phyloP scores from a whole-genome alignment of 345 rosid genomes.

The Erucastrum elatum region DNA sequence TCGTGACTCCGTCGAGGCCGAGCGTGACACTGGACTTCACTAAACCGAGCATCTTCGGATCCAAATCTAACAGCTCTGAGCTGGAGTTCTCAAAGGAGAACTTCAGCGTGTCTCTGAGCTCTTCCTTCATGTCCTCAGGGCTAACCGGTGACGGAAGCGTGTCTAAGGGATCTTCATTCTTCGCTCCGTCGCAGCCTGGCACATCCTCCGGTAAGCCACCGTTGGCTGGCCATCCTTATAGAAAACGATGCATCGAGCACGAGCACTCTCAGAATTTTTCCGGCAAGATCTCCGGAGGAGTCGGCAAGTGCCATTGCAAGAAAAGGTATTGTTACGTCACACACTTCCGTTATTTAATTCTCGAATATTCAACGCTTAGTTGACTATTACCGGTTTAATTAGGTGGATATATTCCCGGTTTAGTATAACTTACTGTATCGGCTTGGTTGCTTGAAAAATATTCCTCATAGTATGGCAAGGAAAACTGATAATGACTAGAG shows the following conservation, averaged over 20 bases:
- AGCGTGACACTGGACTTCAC: constrained; percentile 82
- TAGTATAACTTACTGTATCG: neutral
- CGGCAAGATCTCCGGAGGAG: constrained; percentile 58
- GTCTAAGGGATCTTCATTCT: constrained; percentile 74
- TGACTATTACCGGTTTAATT: constrained; percentile 26
- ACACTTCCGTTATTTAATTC: constrained; percentile 14
- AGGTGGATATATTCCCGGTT: constrained; percentile 21
- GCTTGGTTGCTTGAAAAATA: neutral
- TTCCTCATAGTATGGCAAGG: neutral
- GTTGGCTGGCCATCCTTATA: constrained; percentile 55
- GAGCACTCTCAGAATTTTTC: constrained; percentile 58
- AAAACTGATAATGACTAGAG: neutral
- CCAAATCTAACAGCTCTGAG: constrained; percentile 46
- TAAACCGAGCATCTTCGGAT: constrained; percentile 51
- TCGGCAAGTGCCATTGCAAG: constrained; percentile 87
- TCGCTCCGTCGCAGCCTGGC: constrained; percentile 44
- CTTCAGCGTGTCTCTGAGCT: constrained; percentile 74
- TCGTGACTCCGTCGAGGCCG: constrained; percentile 38
- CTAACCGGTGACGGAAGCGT: constrained; percentile 95
- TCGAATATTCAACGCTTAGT: constrained; percentile 12
- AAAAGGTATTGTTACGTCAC: constrained; percentile 61
- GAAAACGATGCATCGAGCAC: constrained; percentile 71
- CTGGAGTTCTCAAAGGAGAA: constrained; percentile 69
- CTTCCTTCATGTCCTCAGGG: constrained; percentile 85
- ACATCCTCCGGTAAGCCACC: constrained; percentile 78